Base-by-base conservation (phyloP, 2,329 filamentous ascomycete genomes). In the Madurella fahalii region DNA sequence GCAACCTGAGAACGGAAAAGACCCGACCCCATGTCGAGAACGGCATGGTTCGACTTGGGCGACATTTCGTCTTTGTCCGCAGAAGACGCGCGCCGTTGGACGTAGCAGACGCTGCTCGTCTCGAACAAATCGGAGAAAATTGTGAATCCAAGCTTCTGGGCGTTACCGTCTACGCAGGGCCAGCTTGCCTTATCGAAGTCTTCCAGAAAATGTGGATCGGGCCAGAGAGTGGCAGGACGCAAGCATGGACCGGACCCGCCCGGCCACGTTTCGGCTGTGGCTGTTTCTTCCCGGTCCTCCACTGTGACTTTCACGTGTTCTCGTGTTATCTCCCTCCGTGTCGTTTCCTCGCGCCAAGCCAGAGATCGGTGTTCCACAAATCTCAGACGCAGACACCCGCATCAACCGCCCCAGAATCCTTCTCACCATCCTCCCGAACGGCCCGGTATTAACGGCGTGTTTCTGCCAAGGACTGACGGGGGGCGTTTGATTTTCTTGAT, bases 101-200 rank as follows among this genome's bases (percentile, higher is more conserved):
- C 25, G 4, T 40, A 15, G n/a, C 20, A 31, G 47, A 8, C n/a
- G 18, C 12, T 48, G 39, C 34, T 9, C 4, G 17, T 30, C 15
- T 25, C 17, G 30, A 50, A 39, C 58, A 56, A 60, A 62, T 60
- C 60, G 60, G 60, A 58, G 60, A 62, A 57, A 57, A 54, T 52
- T 50, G 34, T 32, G 50, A 32, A 41, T 12, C 25, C 50, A 53
- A 55, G 52, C 45, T 50, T 39, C 32, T 30, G 32, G 34, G 41
- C 47, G 47, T 12, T 31, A 37, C 30, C 18, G 9, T n/a, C 39
- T 39, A 12, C 5, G 42, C n/a, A 16, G 16, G 31, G 18, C 34
- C 2, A 40, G 16, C 30, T n/a, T 16, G 25, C 48, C 13, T 12
- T 20, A 16, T 48, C 31, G 46, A 55, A 58, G 42, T 50, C 20